Conservation (phyloP, 2,329 filamentous ascomycete species). For the Beauveria bassiana region DNA sequence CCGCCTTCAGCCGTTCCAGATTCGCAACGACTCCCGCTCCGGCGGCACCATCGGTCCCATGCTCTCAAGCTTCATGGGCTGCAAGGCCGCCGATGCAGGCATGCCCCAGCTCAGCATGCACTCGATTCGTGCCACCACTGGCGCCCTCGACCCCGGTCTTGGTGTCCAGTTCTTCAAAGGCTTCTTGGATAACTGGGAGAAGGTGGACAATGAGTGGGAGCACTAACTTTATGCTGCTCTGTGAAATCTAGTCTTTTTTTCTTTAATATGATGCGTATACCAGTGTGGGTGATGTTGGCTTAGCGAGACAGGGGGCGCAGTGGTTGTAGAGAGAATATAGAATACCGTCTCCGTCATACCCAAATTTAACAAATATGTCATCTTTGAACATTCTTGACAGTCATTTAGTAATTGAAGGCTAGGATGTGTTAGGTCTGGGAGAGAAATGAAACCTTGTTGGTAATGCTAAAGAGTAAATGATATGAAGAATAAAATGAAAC, state of each 20-base stretch:
- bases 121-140: slow-evolving; percentile 81
- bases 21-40: slow-evolving; percentile 80
- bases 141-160: slow-evolving; percentile 75
- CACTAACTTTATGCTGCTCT: slow-evolving; percentile 12
- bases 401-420: neutral
- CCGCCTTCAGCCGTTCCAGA: slow-evolving; percentile 82
- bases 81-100: slow-evolving; percentile 78
- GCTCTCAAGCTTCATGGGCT: slow-evolving; percentile 71
- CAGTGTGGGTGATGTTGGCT: neutral
- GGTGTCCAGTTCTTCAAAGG: slow-evolving; percentile 84
- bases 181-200: slow-evolving; percentile 80
- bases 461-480: neutral
- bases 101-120: slow-evolving; percentile 94
- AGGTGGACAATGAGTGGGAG: slow-evolving; percentile 73
- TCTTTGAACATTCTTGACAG: neutral
- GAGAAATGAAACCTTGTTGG: neutral
- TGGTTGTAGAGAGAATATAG: neutral
- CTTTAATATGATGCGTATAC: neutral
- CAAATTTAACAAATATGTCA: neutral
- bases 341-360: neutral
- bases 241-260: neutral
- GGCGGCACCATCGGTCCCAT: slow-evolving; percentile 95
- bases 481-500: neutral
- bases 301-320: neutral
- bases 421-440: neutral